These are phyloP conservation scores for Aquilaria yunnanensis DNA, from an alignment of 345 rosid species.

Conservation along the genomic window DNA sequence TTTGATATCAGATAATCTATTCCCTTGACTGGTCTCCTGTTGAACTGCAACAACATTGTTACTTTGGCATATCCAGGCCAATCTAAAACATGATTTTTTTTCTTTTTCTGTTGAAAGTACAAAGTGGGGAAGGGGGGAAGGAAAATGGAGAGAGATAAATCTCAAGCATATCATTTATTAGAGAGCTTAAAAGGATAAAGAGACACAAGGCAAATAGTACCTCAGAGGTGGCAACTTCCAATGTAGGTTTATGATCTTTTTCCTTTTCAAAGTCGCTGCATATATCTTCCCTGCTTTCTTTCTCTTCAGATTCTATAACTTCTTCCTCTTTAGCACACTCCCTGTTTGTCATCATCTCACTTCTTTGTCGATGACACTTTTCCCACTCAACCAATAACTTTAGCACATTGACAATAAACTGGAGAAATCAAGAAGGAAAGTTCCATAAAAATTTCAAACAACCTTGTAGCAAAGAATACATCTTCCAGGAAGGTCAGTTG, in stretches of 20 bases:
- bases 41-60: slow-evolving; percentile 57
- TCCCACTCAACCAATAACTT: slow-evolving; percentile 97
- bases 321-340: slow-evolving; percentile 36
- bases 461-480: slow-evolving; percentile 12
- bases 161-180: too few species aligned
- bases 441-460: slow-evolving; percentile 17
- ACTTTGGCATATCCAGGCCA: too few species aligned
- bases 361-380: slow-evolving; percentile 48
- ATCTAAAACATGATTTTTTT: too few species aligned
- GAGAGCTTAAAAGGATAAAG: too few species aligned
- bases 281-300: slow-evolving; percentile 56
- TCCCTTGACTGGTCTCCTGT: slow-evolving; percentile 77
- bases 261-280: slow-evolving; percentile 88
- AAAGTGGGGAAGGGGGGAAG: too few species aligned
- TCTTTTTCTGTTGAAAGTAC: too few species aligned
- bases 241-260: slow-evolving; percentile 92
- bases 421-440: slow-evolving; percentile 24
- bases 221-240: slow-evolving; percentile 90
- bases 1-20: slow-evolving; percentile 66
- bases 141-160: too few species aligned
- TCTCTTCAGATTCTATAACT: slow-evolving; percentile 38
- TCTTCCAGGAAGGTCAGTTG: not conserved
- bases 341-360: slow-evolving; percentile 31
- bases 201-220: slow-evolving; percentile 17
- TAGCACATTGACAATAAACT: slow-evolving; percentile 90